Conservation (phyloP, 208 protist genomes). For the Entamoeba invadens region DNA sequence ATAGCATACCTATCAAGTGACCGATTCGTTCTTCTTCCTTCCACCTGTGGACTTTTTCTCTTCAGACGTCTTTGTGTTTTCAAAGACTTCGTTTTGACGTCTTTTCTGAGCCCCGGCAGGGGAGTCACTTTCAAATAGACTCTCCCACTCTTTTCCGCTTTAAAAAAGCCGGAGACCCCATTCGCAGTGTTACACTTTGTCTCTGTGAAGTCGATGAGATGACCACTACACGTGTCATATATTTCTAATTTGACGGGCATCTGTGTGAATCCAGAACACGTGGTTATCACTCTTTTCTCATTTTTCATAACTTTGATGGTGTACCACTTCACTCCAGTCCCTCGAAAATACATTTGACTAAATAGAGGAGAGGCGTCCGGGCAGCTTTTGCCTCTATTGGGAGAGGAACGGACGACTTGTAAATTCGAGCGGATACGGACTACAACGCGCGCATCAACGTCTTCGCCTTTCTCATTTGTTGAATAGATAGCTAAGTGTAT, state of each 20-base stretch:
- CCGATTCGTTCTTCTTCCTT: not conserved
- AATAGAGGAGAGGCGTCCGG: not conserved
- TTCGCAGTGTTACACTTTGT: not conserved
- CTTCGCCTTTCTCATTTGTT: not conserved
- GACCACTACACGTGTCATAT: not conserved
- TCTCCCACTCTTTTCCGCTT: not conserved
- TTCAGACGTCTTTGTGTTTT: not conserved
- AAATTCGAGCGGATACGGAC: not conserved
- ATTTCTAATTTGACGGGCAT: not conserved
- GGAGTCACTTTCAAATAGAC: not conserved
- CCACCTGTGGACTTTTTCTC: too few species aligned
- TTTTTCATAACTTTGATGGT: not conserved
- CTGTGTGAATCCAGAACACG: not conserved
- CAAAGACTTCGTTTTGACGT: not conserved
- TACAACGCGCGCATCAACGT: not conserved
- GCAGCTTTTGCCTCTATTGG: not conserved
- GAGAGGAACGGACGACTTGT: not conserved
- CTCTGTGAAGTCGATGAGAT: not conserved
- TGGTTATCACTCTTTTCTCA: not conserved
- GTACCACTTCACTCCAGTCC: not conserved
- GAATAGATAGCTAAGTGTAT: not conserved
- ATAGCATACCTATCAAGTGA: not conserved
- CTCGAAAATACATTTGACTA: not conserved
- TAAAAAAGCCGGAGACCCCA: not conserved
- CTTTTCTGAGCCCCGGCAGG: not conserved